Evolutionary conservation across 345 rosid species (phyloP), one percentile per base, ranked within the genome.

Genomic region (Geranium rotundifolium): DNA sequence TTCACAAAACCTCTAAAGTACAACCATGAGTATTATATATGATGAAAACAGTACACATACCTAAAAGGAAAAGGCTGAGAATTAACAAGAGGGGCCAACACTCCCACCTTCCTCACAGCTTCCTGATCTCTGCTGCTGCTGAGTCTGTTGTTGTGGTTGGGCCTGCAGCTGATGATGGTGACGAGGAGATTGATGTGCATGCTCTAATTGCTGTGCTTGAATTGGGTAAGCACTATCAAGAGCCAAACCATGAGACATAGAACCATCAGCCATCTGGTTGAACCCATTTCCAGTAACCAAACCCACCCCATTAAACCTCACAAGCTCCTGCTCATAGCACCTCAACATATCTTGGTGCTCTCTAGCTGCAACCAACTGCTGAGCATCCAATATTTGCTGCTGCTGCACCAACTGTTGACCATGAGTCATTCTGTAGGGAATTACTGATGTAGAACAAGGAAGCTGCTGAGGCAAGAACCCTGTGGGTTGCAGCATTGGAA

Each of bases 291-390:
- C 76, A 7, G 76, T 71, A 54, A 78, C 81, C n/a, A 0, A 77
- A 62, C 50, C 76, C 77, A 12, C 72, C 37, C 69, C 37, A 1
- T 65, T 77, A 57, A 78, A 81, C 75, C 80, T 77, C 65, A 69
- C 56, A 59, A 79, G 67, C 17, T 88, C 91, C 63, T 31, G 37
- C 37, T 31, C 86, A 57, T 71, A 80, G 60, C 65, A 74, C 61
- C 90, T 79, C 49, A 77, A 71, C 83, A 89, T 77, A 64, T 85
- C 86, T 7, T 79, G 81, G 14, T 81, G 87, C 73, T 84, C 90
- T 57, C 87, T 77, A 0, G 81, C 86, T 14, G 77, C 86, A 20
- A 85, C 84, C 71, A 79, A 60, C 52, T 81, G 84, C 56, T 87
- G 91, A n/a, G 84, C 79, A 29, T 83, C 87, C 19, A 80, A 84